Conservation (phyloP, 2,329 filamentous ascomycete genomes). For the Penicillium sumatraense region DNA sequence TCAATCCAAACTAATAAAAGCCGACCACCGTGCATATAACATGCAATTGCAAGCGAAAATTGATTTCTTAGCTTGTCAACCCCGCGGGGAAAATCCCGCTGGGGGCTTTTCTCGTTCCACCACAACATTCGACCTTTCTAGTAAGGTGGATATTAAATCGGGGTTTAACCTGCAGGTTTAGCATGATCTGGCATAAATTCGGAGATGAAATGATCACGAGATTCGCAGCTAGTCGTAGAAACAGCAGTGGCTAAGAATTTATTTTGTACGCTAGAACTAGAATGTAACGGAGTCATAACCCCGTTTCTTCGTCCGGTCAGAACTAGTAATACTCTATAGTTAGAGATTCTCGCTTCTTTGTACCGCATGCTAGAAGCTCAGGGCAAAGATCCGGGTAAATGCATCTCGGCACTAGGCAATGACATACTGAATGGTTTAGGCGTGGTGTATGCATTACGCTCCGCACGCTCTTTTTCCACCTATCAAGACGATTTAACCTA, state of each 20-base stretch:
- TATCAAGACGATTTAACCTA: too few species aligned
- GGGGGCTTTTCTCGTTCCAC: conserved; percentile 3
- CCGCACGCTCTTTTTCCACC: conserved; percentile 18
- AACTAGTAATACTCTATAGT: too few species aligned
- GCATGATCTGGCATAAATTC: background rate
- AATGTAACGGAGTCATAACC: conserved; percentile 22
- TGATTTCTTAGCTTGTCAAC: conserved; percentile 1
- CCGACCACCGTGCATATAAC: conserved; percentile 6
- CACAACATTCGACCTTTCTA: background rate
- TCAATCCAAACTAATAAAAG: background rate
- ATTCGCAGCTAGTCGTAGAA: background rate
- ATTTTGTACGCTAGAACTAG: conserved; percentile 17
- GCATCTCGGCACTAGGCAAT: background rate
- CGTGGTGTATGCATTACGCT: background rate
- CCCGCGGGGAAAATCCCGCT: conserved; percentile 9
- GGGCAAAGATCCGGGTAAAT: background rate
- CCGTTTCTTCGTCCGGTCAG: background rate
- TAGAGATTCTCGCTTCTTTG: background rate
- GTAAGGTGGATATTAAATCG: conserved; percentile 8
- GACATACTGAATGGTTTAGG: background rate
- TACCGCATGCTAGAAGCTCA: background rate
- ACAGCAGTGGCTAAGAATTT: conserved; percentile 1
- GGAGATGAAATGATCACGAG: conserved; percentile 17
- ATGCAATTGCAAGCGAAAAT: background rate
- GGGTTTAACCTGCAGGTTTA: background rate